Base-by-base conservation (phyloP, 371 early-diverging fungal species). In the Batrachochytrium dendrobatidis region DNA sequence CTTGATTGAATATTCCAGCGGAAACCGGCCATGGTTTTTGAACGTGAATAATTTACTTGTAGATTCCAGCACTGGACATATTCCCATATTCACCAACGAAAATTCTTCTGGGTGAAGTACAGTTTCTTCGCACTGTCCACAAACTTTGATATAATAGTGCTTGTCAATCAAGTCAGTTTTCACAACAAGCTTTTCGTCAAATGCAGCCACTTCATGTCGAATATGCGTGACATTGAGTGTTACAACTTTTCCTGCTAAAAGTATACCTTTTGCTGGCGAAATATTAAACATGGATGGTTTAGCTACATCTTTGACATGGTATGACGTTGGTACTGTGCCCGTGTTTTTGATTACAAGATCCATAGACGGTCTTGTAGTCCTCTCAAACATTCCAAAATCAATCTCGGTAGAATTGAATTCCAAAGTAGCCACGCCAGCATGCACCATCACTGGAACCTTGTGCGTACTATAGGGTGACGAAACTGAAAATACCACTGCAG, bases 321-420 rank as follows among this genome's bases (percentile, higher is more conserved):
- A 82, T n/a, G 68, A 63, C 4, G 79, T 79, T 44, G 68, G 68
- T 0, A 82, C 74, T 2, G 79, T 75, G 3, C 82, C 82, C 0
- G 56, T 57, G 56, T 82, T 82, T 43, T 62, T 68, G 17, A 82
- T 59, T 8, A 30, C 56, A 20, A 80, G 57, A 20, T 45, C 61
- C 0, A 70, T 44, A 7, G 62, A 44, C 8, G 82, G 82, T 30
- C 65, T 26, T 0, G 74, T 61, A 0, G 72, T 69, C 8, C 73
- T 55, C 58, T 82, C 82, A 64, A 80, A 82, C 74, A 82, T 77
- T 18, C 82, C 82, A 61, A 77, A 82, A 53, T 79, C 77, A 17
- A 82, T 59, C 29, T 52, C 64, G 22, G 59, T 62, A 1, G 53
- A 26, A 59, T 58, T 63, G 60, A 82, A 77, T 28, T 79, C 73